Base-by-base conservation (phyloP, 345 rosid species). In the Streptanthus diversifolius region DNA sequence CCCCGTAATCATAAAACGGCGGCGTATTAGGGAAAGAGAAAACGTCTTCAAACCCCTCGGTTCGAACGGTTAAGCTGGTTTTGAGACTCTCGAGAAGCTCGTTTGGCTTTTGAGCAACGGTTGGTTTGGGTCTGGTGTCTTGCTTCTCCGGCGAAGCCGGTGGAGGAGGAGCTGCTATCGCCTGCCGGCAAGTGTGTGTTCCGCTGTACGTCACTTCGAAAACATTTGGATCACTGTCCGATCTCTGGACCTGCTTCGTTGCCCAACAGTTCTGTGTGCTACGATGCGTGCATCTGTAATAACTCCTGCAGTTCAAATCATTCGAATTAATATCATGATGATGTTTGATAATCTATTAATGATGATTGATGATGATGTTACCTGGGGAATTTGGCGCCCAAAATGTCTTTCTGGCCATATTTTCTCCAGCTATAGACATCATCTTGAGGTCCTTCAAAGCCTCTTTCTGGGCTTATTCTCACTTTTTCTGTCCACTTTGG, bases 351-450 rank as follows among this genome's bases (percentile, higher is more conserved):
- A 47, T 45, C 6, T 33, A 17, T n/a, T 37, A n/a, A 41, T 56
- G 65, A 40, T 54, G 4, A 7, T 40, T 43, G 64, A 41, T 33
- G 66, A 70, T 45, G 75, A 61, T 60, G 61, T 37, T 63, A 87
- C 98, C 98, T 90, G 17, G 97, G 99, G 81, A 85, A 85, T 80
- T 79, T 90, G 62, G 96, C 88, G 45, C 91, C 95, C 0, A 88
- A 87, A 39, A 91, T 95, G 74, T 87, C 93, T 80, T 93, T 93
- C 63, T 95, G 99, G 14, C 95, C 99, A 70, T 95, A 91, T 66
- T 95, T 95, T 82, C 99, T 91, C 99, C 99, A 91, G 77, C 83
- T 87, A 33, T 68, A 84, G 53, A 93, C 90, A 80, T 95, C 97
- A 62, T 90, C 96, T 30, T 83, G 83, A 32, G 95, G 85, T 35